These are phyloP conservation scores for Phalaenopsis aphrodite DNA, from an alignment of 106 monocot genomes.

Conservation along the genomic window DNA sequence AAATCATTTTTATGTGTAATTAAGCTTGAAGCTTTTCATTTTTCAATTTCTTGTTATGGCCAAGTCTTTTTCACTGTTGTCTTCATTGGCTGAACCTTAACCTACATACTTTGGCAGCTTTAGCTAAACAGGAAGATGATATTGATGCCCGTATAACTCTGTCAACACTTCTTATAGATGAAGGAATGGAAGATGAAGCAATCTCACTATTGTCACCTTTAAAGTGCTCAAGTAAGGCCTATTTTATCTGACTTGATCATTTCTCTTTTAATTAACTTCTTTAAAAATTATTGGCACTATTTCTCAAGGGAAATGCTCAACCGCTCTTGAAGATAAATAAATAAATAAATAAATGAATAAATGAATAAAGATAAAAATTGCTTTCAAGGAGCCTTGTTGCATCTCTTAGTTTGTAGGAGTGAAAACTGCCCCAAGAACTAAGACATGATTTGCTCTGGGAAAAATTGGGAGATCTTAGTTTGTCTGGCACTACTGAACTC, in stretches of 20 bases:
- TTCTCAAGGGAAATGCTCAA: neutral
- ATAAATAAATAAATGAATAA: too few relatives aligned
- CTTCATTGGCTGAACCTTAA: neutral
- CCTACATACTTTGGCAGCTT: conserved; percentile 41
- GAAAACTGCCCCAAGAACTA: neutral
- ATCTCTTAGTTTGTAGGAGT: neutral
- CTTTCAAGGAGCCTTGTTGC: neutral
- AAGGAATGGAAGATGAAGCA: conserved; percentile 64
- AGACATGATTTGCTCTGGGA: neutral
- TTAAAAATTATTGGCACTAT: neutral
- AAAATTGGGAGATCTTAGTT: neutral
- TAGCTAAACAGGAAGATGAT: conserved; percentile 53
- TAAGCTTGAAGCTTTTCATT: neutral
- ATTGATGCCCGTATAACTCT: conserved; percentile 70
- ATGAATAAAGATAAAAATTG: neutral
- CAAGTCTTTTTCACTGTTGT: neutral
- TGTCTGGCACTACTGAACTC: neutral
- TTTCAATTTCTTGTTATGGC: neutral
- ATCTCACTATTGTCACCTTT: conserved; percentile 65
- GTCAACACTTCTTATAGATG: conserved; percentile 71
- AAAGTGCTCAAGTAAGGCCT: conserved; percentile 36
- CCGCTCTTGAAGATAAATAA: neutral
- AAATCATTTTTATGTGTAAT: neutral
- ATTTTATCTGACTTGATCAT: neutral
- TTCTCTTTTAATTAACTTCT: neutral